Evolutionary conservation across 2,329 filamentous ascomycete species (phyloP).

Genomic region (Coleophoma cylindrospora): DNA sequence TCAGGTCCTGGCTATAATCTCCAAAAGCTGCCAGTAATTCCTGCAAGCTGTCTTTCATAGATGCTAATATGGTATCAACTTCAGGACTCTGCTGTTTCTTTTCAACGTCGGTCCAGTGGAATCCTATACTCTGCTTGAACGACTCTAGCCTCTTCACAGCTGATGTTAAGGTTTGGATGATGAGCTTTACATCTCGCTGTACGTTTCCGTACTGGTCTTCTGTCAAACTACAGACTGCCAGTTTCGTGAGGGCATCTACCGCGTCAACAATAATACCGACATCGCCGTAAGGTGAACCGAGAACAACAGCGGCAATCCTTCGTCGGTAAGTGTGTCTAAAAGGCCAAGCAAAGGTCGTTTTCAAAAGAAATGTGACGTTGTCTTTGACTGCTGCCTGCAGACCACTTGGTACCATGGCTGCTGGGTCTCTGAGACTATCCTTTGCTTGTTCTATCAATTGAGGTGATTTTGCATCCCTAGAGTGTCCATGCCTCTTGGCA

Average conservation of each 20-base stretch:
- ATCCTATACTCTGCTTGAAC: slow-evolving; percentile 53
- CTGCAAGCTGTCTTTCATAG: slow-evolving; percentile 59
- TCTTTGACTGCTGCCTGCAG: slow-evolving; percentile 42
- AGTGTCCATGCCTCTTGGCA: slow-evolving; percentile 23
- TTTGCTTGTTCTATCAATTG: slow-evolving; percentile 32
- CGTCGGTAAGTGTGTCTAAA: slow-evolving; percentile 68
- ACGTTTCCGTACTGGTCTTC: slow-evolving; percentile 86
- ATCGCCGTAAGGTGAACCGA: slow-evolving; percentile 70
- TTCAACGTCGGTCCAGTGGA: slow-evolving; percentile 77
- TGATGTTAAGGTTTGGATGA: slow-evolving; percentile 67
- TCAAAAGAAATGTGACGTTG: slow-evolving; percentile 39
- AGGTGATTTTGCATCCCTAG: slow-evolving; percentile 6
- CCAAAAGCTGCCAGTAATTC: slow-evolving; percentile 69
- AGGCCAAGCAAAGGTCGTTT: slow-evolving; percentile 53
- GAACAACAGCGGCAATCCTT: slow-evolving; percentile 60
- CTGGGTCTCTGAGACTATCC: slow-evolving; percentile 25
- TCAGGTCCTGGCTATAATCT: slow-evolving; percentile 66
- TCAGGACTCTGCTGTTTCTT: slow-evolving; percentile 49
- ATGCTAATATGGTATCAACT: slow-evolving; percentile 64
- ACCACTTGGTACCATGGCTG: slow-evolving; percentile 44
- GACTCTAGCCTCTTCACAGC: slow-evolving; percentile 65
- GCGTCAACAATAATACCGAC: slow-evolving; percentile 66
- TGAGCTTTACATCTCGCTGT: slow-evolving; percentile 70
- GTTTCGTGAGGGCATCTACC: slow-evolving; percentile 60
- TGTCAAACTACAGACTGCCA: slow-evolving; percentile 67